These are phyloP conservation scores for Nissolia schottii DNA, from an alignment of 306 rosid species.

Conservation along the genomic window DNA sequence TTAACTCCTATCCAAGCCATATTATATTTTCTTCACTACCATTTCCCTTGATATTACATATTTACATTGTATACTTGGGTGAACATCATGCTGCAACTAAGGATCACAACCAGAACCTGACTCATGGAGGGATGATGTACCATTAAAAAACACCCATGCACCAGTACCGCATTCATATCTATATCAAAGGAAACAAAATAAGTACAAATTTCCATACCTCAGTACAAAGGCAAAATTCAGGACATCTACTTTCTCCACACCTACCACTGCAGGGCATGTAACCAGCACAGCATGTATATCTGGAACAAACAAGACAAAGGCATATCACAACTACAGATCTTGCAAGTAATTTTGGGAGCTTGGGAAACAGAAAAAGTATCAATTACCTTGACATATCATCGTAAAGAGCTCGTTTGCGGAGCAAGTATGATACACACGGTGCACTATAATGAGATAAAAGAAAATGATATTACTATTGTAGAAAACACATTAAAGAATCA, in stretches of 20 bases:
- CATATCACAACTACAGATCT: background rate
- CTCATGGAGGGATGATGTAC: background rate
- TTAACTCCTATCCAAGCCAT: background rate
- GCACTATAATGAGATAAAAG: constrained; percentile 45
- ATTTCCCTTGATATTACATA: constrained; percentile 16
- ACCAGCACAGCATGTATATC: constrained; percentile 91
- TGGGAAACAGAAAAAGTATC: background rate
- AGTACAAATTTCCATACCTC: constrained; percentile 52
- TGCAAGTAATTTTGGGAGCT: background rate
- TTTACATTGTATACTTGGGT: constrained; percentile 1
- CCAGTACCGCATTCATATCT: background rate
- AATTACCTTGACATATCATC: constrained; percentile 85
- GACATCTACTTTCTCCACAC: constrained; percentile 61
- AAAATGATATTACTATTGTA: constrained; percentile 3
- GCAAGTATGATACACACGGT: constrained; percentile 83
- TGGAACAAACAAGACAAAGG: constrained; percentile 27
- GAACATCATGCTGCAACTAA: background rate
- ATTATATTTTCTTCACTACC: background rate
- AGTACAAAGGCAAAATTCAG: constrained; percentile 77
- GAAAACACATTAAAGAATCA: background rate
- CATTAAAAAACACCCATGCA: background rate
- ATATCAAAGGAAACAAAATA: background rate
- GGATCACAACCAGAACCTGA: background rate
- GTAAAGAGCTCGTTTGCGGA: constrained; percentile 84
- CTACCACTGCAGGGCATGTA: constrained; percentile 81